Base-by-base conservation (phyloP, 257 asterid genomes). In the Solanum chilense region DNA sequence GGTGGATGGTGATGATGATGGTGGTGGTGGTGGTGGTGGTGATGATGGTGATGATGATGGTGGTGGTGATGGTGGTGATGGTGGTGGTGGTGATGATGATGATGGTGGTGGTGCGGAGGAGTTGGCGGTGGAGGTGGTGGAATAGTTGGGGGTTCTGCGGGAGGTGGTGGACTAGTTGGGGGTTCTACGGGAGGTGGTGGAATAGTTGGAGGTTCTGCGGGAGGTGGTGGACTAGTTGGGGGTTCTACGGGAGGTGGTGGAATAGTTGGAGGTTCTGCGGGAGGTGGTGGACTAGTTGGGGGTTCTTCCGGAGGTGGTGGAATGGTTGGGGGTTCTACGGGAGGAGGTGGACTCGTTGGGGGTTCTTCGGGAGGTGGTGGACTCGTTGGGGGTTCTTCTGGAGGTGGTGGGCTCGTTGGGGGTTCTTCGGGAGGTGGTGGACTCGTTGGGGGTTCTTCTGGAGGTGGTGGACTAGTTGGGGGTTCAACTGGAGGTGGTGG, bases 121-220 rank as follows among this genome's bases (percentile, higher is more conserved):
- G 27, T 18, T 47, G 84, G 84, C 0, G 39, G 39, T 15, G 66
- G 4, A 45, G 84, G 6, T 78, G 84, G 41, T 15, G 64, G 8
- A 9, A 2, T 2, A 25, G 2, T 0, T 5, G 37, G 21, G 21
- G 15, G 12, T 12, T 33, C 9, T 25, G 1, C 4, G 1, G 73
- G 20, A 5, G 73, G 18, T 66, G 73, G 37, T 64, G 9, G 3
- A 5, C 0, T 2, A 12, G 3, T 7, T 0, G 35, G 35, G 2
- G 18, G 12, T 10, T 2, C 18, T n/a, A 0, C 5, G 0, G 73
- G 33, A 5, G 73, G 16, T 12, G 73, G 9, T 66, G 20, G 3
- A 5, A 0, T 1, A 66, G 9, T 31, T 0, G 35, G 18, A 1
- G 35, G 12, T n/a, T 12, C 18, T 11, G 0, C 0, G 0, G 73